A percentile compares a stretch with the other conserved stretches of the same genome.
Evolutionary conservation across 179 eudicot genomes (phyloP).

Genomic region (Gypsophila paniculata): DNA sequence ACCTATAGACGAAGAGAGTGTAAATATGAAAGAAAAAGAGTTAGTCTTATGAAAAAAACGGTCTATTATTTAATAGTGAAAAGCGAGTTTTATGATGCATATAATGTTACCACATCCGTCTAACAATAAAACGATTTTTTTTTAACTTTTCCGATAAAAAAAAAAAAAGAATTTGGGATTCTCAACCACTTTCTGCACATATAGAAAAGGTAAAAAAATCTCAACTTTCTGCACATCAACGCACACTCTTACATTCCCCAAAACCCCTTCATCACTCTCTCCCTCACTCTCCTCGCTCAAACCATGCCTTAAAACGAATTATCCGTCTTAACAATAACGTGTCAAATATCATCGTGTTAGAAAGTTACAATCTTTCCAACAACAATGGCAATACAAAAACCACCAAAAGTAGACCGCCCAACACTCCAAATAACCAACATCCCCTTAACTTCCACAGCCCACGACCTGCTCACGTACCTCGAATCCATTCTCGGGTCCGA

Average conservation of each 20-base stretch:
- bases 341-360: too few species aligned
- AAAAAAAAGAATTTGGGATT: neutral
- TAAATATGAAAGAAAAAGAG: too few species aligned
- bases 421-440: slow-evolving; percentile 59
- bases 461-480: slow-evolving; percentile 51
- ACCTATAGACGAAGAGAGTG: too few species aligned
- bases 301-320: neutral
- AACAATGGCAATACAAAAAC: slow-evolving; percentile 33
- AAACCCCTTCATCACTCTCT: neutral
- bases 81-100: too few species aligned
- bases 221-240: neutral
- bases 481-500: slow-evolving; percentile 51
- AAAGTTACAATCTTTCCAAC: too few species aligned
- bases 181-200: neutral
- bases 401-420: slow-evolving; percentile 32
- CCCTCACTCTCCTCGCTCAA: slow-evolving; percentile 3
- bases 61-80: too few species aligned
- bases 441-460: slow-evolving; percentile 57
- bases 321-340: too few species aligned
- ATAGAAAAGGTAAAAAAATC: too few species aligned
- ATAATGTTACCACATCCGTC: too few species aligned
- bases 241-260: neutral
- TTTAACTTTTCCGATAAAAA: too few species aligned
- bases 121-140: too few species aligned
- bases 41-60: too few species aligned